These are phyloP conservation scores for Hansenula anomala DNA, from an alignment of 1,139 yeast genomes.

Conservation along the genomic window DNA sequence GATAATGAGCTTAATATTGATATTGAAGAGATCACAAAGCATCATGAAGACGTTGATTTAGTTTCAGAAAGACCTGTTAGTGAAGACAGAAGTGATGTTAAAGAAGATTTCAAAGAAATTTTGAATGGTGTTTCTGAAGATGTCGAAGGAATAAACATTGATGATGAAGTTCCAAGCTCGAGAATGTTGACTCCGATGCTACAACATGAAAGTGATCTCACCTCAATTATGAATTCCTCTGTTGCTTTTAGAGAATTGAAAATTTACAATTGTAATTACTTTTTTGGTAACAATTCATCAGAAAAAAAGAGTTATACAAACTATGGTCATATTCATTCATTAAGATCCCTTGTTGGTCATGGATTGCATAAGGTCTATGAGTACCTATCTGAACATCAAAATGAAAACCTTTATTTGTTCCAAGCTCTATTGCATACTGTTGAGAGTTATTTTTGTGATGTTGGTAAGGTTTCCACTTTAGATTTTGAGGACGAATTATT, in stretches of 20 bases:
- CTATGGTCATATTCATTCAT: constrained; percentile 57
- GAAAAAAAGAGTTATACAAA: constrained; percentile 48
- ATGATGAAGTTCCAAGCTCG: constrained; percentile 21
- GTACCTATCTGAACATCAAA: constrained; percentile 45
- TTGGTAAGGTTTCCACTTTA: constrained; percentile 69
- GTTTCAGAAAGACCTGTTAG: constrained; percentile 33
- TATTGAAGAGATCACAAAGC: constrained; percentile 26
- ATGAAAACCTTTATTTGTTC: constrained; percentile 67
- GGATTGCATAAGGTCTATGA: constrained; percentile 57
- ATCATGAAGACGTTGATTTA: constrained; percentile 25
- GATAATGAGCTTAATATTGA: constrained; percentile 29
- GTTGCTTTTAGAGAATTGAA: constrained; percentile 56
- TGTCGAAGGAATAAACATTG: constrained; percentile 17
- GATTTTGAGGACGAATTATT: constrained; percentile 46
- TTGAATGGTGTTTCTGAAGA: constrained; percentile 13
- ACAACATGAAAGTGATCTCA: constrained; percentile 23
- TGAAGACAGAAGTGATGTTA: constrained; percentile 24
- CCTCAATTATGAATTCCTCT: constrained; percentile 22
- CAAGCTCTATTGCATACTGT: constrained; percentile 62
- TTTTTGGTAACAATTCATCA: constrained; percentile 32
- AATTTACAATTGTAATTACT: constrained; percentile 54
- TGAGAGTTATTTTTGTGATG: constrained; percentile 80
- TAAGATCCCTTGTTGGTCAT: constrained; percentile 60
- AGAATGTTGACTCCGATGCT: constrained; percentile 23
- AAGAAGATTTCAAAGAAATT: constrained; percentile 4